Base-by-base conservation (phyloP, 2,329 filamentous ascomycete genomes). In the Fusarium domesticum region DNA sequence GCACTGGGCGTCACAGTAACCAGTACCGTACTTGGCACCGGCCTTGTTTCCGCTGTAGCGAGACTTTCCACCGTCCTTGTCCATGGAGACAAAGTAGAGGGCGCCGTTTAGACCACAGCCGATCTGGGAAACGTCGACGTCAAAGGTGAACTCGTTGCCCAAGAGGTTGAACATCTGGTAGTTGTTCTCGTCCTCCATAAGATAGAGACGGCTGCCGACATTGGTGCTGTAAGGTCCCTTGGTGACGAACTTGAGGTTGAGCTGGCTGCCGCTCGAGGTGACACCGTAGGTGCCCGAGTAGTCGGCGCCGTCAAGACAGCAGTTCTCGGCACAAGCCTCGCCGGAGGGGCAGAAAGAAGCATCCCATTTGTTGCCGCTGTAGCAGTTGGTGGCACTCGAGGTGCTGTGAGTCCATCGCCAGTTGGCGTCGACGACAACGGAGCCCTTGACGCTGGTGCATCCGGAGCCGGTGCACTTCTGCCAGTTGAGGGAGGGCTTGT, bases 21-120 rank as follows among this genome's bases (percentile, higher is more conserved):
- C 80, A 43, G 80, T 83, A 46, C 80, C 80, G 62, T 80, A 83
- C 63, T 77, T 75, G 60, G 80, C 78, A 46, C 72, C 72, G 10
- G 71, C 72, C 64, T 72, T 70, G 67, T 75, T 83, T 61, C 64
- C 66, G 3, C 66, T 45, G 64, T 74, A 78, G 62, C 72, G 74
- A 61, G 64, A 57, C 53, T 70, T 60, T 37, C 79, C 79, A 53
- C 79, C 79, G 52, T 82, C 78, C 15, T 68, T 65, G 31, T 80
- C 77, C 80, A 83, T 83, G 60, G 74, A 71, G 35, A 79, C 75
- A 43, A 83, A 78, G 70, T 88, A 87, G 36, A 88, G 69, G 35
- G 84, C 84, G 42, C 84, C 84, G 66, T 89, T 88, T 47, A 88
- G 68, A 48, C 85, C 85, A 59, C 85, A 89, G 47, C 78, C 77